Evolutionary conservation across 2,329 filamentous ascomycete species (phyloP), one percentile per base, ranked within the genome.

Genomic region (Cladophialophora psammophila): DNA sequence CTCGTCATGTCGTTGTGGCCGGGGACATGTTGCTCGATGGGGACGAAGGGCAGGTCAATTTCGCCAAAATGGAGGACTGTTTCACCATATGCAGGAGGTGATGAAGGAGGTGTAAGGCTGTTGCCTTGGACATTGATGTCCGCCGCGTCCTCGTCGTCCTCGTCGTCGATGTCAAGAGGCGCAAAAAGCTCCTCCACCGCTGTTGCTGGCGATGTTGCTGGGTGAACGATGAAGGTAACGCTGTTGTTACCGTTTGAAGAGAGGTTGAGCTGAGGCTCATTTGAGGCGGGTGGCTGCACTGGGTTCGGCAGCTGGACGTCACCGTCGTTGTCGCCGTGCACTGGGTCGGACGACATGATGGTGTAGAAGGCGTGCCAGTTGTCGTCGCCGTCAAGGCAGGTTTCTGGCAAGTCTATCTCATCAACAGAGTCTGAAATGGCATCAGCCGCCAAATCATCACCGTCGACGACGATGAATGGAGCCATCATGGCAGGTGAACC

Each of bases 1-100:
- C 52, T 57, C 61, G 58, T 64, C 18, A 36, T 34, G 36, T 48
- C 38, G 26, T 55, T 64, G 0, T 20, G 15, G 20, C 52, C 45
- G 18, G 42, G 40, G 15, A 42, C 2, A 32, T 50, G 20, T 36
- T 53, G 12, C 48, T 32, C 60, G 32, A 55, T 36, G 15, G n/a
- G 5, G 10, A 55, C 53, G 32, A 18, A 9, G 15, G 31, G 31
- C 7, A 50, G 20, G n/a, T 50, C 45, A 4, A 9, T 5, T 7
- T 35, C 10, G 32, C 15, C 26, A 26, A 26, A 26, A 26, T 9
- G 15, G 18, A 35, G 53, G 31, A 9, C 2, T 10, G 10, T 12
- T 34, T 36, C 13, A 13, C 6, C 31, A n/a, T 12, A 8, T 8
- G 12, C 32, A n/a, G 15, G 32, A 55, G 32, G 31, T 5, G 13